phyloP scores from a whole-genome alignment of 2,329 filamentous ascomycete species.

The Corinectria fuckeliana region DNA sequence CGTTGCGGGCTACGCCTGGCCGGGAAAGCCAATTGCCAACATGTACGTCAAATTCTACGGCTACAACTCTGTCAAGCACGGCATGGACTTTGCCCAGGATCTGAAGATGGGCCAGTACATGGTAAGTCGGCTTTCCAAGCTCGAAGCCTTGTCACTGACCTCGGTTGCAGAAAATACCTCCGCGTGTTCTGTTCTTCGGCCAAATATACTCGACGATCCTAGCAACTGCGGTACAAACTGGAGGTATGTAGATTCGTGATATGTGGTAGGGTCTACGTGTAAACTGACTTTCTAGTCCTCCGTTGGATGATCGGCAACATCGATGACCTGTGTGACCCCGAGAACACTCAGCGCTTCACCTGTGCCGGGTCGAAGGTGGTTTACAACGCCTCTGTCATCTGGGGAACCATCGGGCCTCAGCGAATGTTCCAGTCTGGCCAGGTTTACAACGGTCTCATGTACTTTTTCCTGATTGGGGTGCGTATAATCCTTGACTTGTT shows the following conservation, averaged over 20 bases:
- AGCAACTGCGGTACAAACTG: slow-evolving; percentile 11
- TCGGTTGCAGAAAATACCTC: slow-evolving; percentile 6
- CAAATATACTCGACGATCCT: slow-evolving; percentile 11
- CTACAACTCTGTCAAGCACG: slow-evolving; percentile 19
- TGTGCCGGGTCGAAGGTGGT: slow-evolving; percentile 15
- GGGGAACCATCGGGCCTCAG: slow-evolving; percentile 17
- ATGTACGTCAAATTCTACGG: slow-evolving; percentile 20
- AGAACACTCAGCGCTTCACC: slow-evolving; percentile 14
- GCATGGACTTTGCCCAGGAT: slow-evolving; percentile 19
- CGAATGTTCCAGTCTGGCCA: slow-evolving; percentile 15
- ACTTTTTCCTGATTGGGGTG: slow-evolving; percentile 17
- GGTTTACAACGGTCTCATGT: slow-evolving; percentile 12
- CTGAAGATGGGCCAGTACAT: slow-evolving; percentile 18
- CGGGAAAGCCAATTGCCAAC: slow-evolving; percentile 18
- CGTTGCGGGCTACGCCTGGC: slow-evolving; percentile 15
- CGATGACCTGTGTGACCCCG: slow-evolving; percentile 4
- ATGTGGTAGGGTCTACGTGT: not conserved
- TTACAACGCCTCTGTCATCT: slow-evolving; percentile 16
- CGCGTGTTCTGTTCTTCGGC: slow-evolving; percentile 9
- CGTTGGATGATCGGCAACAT: slow-evolving; percentile 19
- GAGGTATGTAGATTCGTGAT: not conserved
- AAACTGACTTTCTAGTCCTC: not conserved
- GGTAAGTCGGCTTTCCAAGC: not conserved
- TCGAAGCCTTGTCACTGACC: not conserved
- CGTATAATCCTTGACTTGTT: not conserved